Percentiles rank a stretch among this genome's conserved stretches.
Conservation (phyloP, 192 early-diverging fungal genomes). For the Chytriomyces sp. region DNA sequence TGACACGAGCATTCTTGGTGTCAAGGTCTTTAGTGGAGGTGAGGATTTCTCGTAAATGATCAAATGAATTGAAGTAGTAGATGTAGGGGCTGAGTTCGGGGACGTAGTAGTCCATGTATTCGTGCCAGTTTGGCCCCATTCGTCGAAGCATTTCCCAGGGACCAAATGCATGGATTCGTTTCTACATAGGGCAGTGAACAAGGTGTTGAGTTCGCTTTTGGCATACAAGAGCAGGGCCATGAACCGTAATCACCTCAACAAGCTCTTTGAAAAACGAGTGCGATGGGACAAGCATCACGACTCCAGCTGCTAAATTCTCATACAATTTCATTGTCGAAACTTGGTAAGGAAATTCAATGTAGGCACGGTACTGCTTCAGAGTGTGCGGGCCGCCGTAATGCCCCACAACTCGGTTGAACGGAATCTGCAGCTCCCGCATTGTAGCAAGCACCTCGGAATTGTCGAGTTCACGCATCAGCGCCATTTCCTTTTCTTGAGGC, state of each 20-base stretch:
- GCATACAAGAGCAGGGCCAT: background rate
- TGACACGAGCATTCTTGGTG: background rate
- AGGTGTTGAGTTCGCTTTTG: background rate
- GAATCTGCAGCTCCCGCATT: constrained; percentile 12
- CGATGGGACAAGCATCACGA: constrained; percentile 24
- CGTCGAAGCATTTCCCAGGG: constrained; percentile 37
- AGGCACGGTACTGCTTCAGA: constrained; percentile 27
- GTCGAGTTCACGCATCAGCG: constrained; percentile 30
- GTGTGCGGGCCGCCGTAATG: constrained; percentile 36
- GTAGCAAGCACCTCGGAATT: constrained; percentile 25
- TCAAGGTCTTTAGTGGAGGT: background rate
- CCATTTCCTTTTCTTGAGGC: background rate
- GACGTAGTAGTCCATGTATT: constrained; percentile 36
- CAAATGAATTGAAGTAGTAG: constrained; percentile 34
- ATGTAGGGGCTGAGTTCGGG: constrained; percentile 25
- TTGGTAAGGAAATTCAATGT: constrained; percentile 38
- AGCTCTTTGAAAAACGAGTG: constrained; percentile 28
- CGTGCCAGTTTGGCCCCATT: constrained; percentile 28
- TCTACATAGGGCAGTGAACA: background rate
- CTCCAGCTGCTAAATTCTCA: constrained; percentile 34
- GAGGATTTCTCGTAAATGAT: constrained; percentile 19
- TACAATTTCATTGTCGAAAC: constrained; percentile 39
- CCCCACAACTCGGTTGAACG: constrained; percentile 23
- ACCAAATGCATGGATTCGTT: constrained; percentile 32
- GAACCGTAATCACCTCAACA: constrained; percentile 8